Evolutionary conservation across 2,329 filamentous ascomycete genomes (phyloP).

Genomic region (Cladosporium sp.): DNA sequence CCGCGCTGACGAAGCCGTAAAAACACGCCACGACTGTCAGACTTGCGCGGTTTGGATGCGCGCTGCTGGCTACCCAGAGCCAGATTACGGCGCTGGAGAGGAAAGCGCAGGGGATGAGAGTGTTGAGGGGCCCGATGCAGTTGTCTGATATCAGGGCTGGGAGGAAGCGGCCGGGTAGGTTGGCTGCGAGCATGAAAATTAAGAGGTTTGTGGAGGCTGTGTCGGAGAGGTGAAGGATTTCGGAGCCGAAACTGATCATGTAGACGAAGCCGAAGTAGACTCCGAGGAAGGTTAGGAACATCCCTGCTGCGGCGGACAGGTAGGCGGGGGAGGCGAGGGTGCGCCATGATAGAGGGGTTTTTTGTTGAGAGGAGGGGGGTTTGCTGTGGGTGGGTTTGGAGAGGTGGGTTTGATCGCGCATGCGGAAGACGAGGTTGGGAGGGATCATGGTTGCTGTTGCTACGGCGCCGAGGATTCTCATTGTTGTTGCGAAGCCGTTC

Average conservation of each 20-base stretch:
- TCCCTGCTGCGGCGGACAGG: slow-evolving; percentile 24
- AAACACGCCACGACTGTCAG: slow-evolving; percentile 29
- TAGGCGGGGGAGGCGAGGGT: slow-evolving; percentile 16
- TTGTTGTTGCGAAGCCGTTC: slow-evolving; percentile 30
- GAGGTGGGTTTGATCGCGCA: slow-evolving; percentile 16
- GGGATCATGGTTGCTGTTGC: slow-evolving; percentile 21
- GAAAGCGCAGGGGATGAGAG: slow-evolving; percentile 35
- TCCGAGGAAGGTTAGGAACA: slow-evolving; percentile 31
- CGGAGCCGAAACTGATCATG: slow-evolving; percentile 27
- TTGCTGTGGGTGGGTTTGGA: neutral
- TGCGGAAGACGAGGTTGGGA: slow-evolving; percentile 21
- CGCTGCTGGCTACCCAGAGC: slow-evolving; percentile 42
- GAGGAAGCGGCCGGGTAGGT: slow-evolving; percentile 30
- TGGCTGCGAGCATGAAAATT: slow-evolving; percentile 29
- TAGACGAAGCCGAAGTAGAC: slow-evolving; percentile 33
- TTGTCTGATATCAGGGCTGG: slow-evolving; percentile 28
- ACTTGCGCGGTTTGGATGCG: slow-evolving; percentile 2
- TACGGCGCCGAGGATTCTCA: slow-evolving; percentile 22
- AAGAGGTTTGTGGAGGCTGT: slow-evolving; percentile 26
- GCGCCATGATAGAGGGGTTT: slow-evolving; percentile 2
- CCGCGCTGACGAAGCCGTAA: slow-evolving; percentile 31
- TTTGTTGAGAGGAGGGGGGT: neutral
- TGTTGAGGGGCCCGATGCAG: slow-evolving; percentile 32
- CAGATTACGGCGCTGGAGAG: slow-evolving; percentile 47
- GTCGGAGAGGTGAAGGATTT: slow-evolving; percentile 23